Evolutionary conservation across 192 early-diverging fungal genomes (phyloP).

Genomic region (Coemansia sp.): DNA sequence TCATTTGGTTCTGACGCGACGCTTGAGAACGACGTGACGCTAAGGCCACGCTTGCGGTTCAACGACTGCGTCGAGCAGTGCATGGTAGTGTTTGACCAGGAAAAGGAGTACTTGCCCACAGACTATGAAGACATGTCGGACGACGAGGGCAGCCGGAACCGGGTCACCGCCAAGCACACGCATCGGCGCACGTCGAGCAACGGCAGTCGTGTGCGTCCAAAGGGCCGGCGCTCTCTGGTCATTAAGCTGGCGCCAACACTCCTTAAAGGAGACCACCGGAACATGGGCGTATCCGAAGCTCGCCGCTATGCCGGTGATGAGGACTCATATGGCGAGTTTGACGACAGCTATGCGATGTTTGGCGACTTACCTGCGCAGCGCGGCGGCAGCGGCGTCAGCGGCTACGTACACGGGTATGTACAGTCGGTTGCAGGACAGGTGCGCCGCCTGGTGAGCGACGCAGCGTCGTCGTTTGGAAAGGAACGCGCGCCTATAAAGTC

Average conservation of each 20-base stretch:
- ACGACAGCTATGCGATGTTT: slow-evolving; percentile 19
- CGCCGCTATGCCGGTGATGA: slow-evolving; percentile 27
- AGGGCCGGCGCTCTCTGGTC: slow-evolving; percentile 38
- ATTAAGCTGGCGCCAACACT: slow-evolving; percentile 50
- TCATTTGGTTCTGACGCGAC: slow-evolving; percentile 47
- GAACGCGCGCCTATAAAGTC: slow-evolving; percentile 17
- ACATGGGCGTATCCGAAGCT: slow-evolving; percentile 18
- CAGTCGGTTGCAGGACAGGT: slow-evolving; percentile 53
- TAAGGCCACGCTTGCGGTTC: slow-evolving; percentile 51
- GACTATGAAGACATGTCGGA: slow-evolving; percentile 40
- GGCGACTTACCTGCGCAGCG: slow-evolving; percentile 4
- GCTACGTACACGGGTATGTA: slow-evolving; percentile 46
- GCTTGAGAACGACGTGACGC: slow-evolving; percentile 26
- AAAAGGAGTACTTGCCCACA: slow-evolving; percentile 51
- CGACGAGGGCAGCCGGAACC: neutral
- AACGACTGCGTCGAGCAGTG: slow-evolving; percentile 57
- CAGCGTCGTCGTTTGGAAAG: slow-evolving; percentile 27
- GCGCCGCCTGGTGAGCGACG: slow-evolving; percentile 40
- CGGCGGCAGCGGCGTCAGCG: slow-evolving; percentile 21
- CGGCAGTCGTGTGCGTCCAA: slow-evolving; percentile 15
- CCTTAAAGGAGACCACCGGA: slow-evolving; percentile 52
- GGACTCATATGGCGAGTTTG: slow-evolving; percentile 26
- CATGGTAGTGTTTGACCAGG: slow-evolving; percentile 54
- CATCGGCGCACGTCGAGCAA: slow-evolving; percentile 4
- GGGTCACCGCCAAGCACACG: slow-evolving; percentile 8